These are phyloP conservation scores for Marasmius oreades DNA, from an alignment of 1,284 basidiomycete genomes.

Conservation along the genomic window DNA sequence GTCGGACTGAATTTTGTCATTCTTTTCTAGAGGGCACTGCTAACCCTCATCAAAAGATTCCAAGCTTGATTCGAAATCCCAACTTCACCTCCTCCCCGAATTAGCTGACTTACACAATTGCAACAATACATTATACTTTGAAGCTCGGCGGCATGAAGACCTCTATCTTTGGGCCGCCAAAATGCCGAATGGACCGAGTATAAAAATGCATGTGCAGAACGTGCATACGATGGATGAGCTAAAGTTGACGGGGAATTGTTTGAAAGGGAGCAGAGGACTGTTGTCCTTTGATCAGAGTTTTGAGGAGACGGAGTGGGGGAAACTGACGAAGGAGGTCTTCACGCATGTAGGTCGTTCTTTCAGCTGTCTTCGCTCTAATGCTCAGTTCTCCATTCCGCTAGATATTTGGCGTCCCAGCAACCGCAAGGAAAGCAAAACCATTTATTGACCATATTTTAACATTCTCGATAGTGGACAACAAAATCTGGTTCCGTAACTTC, in stretches of 20 bases:
- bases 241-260: slow-evolving; percentile 99
- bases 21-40: neutral
- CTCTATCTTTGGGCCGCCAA: slow-evolving; percentile 97
- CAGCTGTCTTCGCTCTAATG: slow-evolving; percentile 1
- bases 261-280: slow-evolving; percentile 92
- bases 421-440: slow-evolving; percentile 89
- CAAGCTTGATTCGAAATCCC: slow-evolving; percentile 96
- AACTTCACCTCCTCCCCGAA: slow-evolving; percentile 92
- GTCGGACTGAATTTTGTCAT: slow-evolving; percentile 38
- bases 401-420: slow-evolving; percentile 94
- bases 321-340: slow-evolving; percentile 91
- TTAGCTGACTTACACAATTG: slow-evolving; percentile 98
- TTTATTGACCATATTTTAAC: slow-evolving; percentile 98
- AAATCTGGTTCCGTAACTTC: slow-evolving; percentile 99
- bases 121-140: slow-evolving; percentile 97
- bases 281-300: slow-evolving; percentile 93
- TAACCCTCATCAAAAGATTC: slow-evolving; percentile 57
- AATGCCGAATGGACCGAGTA: slow-evolving; percentile 95
- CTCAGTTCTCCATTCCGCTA: slow-evolving; percentile 29
- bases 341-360: slow-evolving; percentile 77
- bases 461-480: slow-evolving; percentile 93
- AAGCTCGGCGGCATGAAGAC: slow-evolving; percentile 93
- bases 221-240: slow-evolving; percentile 99
- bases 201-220: slow-evolving; percentile 98
- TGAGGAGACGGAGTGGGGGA: slow-evolving; percentile 87